Conservation (phyloP, 441 rosid genomes). For the Populus hybrid region DNA sequence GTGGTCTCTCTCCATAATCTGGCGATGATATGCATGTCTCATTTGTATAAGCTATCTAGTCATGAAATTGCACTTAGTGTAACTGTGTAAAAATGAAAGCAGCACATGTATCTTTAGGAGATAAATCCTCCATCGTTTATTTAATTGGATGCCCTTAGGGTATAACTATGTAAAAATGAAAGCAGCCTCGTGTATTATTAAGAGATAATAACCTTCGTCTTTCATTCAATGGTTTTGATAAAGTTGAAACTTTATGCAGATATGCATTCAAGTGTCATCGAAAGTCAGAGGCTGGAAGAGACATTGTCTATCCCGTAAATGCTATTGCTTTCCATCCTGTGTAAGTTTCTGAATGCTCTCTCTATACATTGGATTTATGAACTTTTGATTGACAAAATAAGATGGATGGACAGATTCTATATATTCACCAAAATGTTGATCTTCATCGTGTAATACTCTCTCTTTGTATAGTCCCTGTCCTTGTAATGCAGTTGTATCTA, state of each 20-base stretch:
- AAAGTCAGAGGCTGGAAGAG: conserved; percentile 96
- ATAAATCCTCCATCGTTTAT: too few species aligned
- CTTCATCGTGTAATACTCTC: neutral
- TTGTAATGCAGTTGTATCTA: neutral
- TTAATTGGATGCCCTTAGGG: neutral
- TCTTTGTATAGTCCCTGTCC: neutral
- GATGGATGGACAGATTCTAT: too few species aligned
- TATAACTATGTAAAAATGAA: neutral
- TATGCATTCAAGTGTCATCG: conserved; percentile 98
- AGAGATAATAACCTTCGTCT: neutral
- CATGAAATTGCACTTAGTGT: too few species aligned
- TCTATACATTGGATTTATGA: neutral
- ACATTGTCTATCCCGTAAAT: conserved; percentile 92
- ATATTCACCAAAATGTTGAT: neutral
- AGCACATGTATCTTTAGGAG: too few species aligned
- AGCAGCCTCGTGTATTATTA: neutral
- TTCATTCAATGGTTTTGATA: conserved; percentile 3
- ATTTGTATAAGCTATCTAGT: too few species aligned
- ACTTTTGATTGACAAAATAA: neutral
- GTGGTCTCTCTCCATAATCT: too few species aligned
- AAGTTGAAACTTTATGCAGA: conserved; percentile 39
- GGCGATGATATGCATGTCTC: too few species aligned
- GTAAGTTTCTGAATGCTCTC: conserved; percentile 50
- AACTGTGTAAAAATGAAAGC: too few species aligned
- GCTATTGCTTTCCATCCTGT: conserved; percentile 96